Base-by-base conservation (phyloP, 176 grass and related monocot species). In the Eleusine indica region DNA sequence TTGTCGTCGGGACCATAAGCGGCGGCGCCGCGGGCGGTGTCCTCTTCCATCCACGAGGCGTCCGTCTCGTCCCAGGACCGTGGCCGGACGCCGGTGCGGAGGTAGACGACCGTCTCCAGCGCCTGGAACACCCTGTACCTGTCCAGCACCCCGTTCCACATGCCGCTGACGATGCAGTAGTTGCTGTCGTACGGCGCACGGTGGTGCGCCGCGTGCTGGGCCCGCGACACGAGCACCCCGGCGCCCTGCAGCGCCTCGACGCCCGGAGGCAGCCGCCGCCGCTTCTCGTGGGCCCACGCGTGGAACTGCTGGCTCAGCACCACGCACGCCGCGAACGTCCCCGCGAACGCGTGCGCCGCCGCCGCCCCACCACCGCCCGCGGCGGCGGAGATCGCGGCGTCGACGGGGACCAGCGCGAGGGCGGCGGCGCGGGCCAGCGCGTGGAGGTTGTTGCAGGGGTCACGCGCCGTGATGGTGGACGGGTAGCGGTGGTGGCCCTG, bases 251-350 rank as follows among this genome's bases (percentile, higher is more conserved):
- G 35, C 68, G 87, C 91, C 75, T 52, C 80, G 17, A 95, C 89
- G 17, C 86, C 82, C 0, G 80, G 48, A 8, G 93, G 96, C 14
- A 98, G 74, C 46, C 88, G 3, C 2, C 93, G 68, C 2, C 68
- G 83, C 78, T 83, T 95, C 87, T 91, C 96, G 80, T 98, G 96
- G 21, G 93, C 86, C 93, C 93, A 98, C 9, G 89, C 39, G 86
- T 98, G 96, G 87, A 92, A 95, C 89, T 98, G 96, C 87, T 98
- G 96, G 85, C 89, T 92, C 51, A 98, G 71, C 85, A 92, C 87
- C 18, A 98, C 82, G 87, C 73, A 93, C 1, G 87, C 85, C 9
- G 92, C 85, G 87, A 88, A 95, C 48, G 32, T 40, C 0, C 89
- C 91, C 6, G 83, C 80, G 75, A 98, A 95, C 1, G 96, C 91